Percentiles rank a stretch among this genome's conserved stretches.
Evolutionary conservation across 805 yeast genomes (phyloP).

Genomic region (Ogataea trehalophila): DNA sequence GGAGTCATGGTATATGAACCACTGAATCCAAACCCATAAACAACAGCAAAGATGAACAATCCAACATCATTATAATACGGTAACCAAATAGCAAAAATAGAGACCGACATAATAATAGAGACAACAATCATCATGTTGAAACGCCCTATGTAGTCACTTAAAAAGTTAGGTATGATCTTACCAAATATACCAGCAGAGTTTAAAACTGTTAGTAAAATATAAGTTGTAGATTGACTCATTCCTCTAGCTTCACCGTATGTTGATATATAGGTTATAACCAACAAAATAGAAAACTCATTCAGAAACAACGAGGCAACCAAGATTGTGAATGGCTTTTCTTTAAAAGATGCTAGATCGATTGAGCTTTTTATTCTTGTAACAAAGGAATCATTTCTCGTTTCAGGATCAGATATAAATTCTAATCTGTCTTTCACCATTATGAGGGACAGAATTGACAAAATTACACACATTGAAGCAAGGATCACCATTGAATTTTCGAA

Average conservation of each 20-base stretch:
- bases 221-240: slow-evolving; percentile 37
- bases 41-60: slow-evolving; percentile 45
- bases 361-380: slow-evolving; percentile 24
- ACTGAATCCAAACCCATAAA: slow-evolving; percentile 50
- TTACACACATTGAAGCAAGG: slow-evolving; percentile 43
- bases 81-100: slow-evolving; percentile 55
- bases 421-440: slow-evolving; percentile 40
- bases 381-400: slow-evolving; percentile 11
- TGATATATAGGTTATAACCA: slow-evolving; percentile 46
- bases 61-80: slow-evolving; percentile 43
- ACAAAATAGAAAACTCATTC: slow-evolving; percentile 44
- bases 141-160: slow-evolving; percentile 40
- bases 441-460: slow-evolving; percentile 33
- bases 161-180: slow-evolving; percentile 26
- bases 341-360: slow-evolving; percentile 36
- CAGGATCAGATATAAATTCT: slow-evolving; percentile 21
- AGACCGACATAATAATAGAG: slow-evolving; percentile 41
- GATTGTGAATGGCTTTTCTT: slow-evolving; percentile 33
- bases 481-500: slow-evolving; percentile 51
- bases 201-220: slow-evolving; percentile 42
- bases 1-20: slow-evolving; percentile 59
- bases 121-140: slow-evolving; percentile 46
- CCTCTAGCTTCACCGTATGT: slow-evolving; percentile 49
- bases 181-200: slow-evolving; percentile 42
- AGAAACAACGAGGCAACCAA: slow-evolving; percentile 40